phyloP scores from a whole-genome alignment of 805 yeast genomes.

The Nakazawaea holstii region DNA sequence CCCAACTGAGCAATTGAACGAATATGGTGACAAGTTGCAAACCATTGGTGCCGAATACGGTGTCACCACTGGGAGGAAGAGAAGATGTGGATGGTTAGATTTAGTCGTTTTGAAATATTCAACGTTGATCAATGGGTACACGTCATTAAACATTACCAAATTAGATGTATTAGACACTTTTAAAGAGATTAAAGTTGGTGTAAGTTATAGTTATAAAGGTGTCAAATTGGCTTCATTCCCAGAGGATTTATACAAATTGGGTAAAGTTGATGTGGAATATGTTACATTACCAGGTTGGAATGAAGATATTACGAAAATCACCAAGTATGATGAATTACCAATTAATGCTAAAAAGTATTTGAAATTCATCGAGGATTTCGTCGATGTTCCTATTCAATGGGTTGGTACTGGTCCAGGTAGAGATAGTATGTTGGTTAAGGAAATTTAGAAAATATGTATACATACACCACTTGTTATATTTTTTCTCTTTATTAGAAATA shows the following conservation, averaged over 20 bases:
- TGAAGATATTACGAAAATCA: conserved; percentile 68
- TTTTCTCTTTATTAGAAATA: background rate
- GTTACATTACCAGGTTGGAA: conserved; percentile 95
- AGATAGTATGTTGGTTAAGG: conserved; percentile 78
- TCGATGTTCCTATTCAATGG: conserved; percentile 87
- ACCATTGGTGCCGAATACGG: conserved; percentile 93
- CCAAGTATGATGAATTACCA: conserved; percentile 74
- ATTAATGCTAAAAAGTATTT: conserved; percentile 82
- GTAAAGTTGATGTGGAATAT: conserved; percentile 88
- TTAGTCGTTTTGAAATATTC: conserved; percentile 92
- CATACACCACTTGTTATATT: too few species aligned
- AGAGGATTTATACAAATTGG: conserved; percentile 79
- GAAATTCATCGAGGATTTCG: conserved; percentile 77
- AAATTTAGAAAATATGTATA: too few species aligned
- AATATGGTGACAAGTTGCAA: conserved; percentile 81
- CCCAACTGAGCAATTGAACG: conserved; percentile 95
- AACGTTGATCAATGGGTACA: conserved; percentile 89
- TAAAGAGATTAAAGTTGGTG: conserved; percentile 83
- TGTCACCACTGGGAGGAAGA: conserved; percentile 97
- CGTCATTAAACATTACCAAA: conserved; percentile 89
- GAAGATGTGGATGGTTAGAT: conserved; percentile 99
- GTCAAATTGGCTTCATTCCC: conserved; percentile 78
- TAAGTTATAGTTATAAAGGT: conserved; percentile 78
- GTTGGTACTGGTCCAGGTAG: conserved; percentile 99
- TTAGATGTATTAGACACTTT: conserved; percentile 91